Base-by-base conservation (phyloP, 2,329 filamentous ascomycete species). In the Colletotrichum eleusines region DNA sequence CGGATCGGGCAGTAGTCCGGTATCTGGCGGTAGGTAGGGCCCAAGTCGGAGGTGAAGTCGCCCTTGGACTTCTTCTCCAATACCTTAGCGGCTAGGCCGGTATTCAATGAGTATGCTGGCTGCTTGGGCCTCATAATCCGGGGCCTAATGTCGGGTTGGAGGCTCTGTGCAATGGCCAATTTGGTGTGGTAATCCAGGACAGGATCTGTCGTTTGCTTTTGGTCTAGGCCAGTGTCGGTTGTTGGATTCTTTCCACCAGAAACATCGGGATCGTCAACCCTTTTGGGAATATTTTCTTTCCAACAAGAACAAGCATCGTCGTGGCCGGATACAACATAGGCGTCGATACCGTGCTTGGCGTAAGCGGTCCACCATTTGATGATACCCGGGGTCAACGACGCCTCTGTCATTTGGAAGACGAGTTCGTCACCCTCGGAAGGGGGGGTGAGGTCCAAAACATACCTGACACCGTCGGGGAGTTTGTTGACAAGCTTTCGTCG, bases 1-100 rank as follows among this genome's bases (percentile, higher is more conserved):
- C 91, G 87, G 9, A 89, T 80, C 1, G 86, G 85, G 57, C 89
- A 92, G 76, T 93, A 93, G 73, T 92, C 90, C 1, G 81, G 79
- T 18, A 88, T 82, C 0, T 76, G 70, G 31, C 82, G 81, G 44
- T 76, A 81, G 0, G 66, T 40, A 0, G 82, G 79, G 3, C 76
- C 26, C 20, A 33, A 33, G 14, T 59, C 54, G 42, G 46, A 35
- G 20, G 26, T 44, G 5, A 57, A 20, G n/a, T 76, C 67, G 1
- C 70, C 65, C 33, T 53, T 61, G 1, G 63, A 74, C 69, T 78
- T 79, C 73, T 76, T 75, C 40, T 53, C 44, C 3, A 77, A 54
- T 18, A 78, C 63, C 14, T 23, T 46, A 3, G 55, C 60, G 14
- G 31, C 60, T 14, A 35, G 28, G 26, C 42, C 69, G 16, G 50